These are phyloP conservation scores for Metarhizium anisopliae DNA, from an alignment of 2,329 filamentous ascomycete genomes.

Conservation along the genomic window DNA sequence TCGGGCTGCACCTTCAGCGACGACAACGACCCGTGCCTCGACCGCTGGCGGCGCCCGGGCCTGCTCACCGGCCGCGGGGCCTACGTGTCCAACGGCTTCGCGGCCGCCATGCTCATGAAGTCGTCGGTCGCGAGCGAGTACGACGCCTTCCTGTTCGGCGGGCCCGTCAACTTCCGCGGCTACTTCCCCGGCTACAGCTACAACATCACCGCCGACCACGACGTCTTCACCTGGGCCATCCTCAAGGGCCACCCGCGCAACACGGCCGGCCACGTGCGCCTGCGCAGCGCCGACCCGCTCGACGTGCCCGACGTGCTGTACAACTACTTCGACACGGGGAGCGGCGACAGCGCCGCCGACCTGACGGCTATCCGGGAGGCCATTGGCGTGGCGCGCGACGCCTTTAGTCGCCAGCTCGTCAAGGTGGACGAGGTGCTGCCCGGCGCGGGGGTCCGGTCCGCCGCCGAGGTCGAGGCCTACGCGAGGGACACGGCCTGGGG, in stretches of 20 bases:
- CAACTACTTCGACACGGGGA: conserved; percentile 48
- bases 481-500: conserved; percentile 42
- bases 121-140: conserved; percentile 19
- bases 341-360: conserved; percentile 35
- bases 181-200: conserved; percentile 18
- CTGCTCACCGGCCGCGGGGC: conserved; percentile 9
- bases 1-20: conserved; percentile 19
- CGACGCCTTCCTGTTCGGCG: conserved; percentile 21
- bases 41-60: conserved; percentile 16
- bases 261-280: conserved; percentile 48
- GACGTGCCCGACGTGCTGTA: conserved; percentile 55
- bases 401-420: conserved; percentile 15
- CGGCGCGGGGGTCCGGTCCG: conserved; percentile 25
- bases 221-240: conserved; percentile 27
- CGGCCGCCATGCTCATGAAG: conserved; percentile 15
- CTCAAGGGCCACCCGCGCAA: conserved; percentile 58
- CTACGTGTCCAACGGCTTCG: conserved; percentile 16
- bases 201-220: conserved; percentile 15
- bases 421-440: conserved; percentile 17
- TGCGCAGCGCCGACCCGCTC: conserved; percentile 52
- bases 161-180: conserved; percentile 18
- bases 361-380: conserved; percentile 48
- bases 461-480: conserved; percentile 35
- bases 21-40: conserved; percentile 24
- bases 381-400: conserved; percentile 40